These are phyloP conservation scores for Juncus effusus DNA, from an alignment of 176 grass and related monocot species.

Conservation along the genomic window DNA sequence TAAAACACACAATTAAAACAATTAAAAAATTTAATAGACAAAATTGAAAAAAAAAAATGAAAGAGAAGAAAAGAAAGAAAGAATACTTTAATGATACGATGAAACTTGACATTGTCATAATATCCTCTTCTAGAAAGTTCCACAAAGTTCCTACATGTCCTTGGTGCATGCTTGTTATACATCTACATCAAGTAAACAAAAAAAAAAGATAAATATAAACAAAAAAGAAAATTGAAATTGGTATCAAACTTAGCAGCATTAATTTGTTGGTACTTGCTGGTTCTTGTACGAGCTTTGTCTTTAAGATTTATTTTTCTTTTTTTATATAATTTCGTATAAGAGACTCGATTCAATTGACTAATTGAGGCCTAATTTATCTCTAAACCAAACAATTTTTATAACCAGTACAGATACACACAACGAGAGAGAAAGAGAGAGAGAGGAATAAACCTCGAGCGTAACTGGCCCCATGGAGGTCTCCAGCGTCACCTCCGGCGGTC, in stretches of 20 bases:
- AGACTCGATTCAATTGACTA: too few species aligned
- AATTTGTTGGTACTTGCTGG: too few species aligned
- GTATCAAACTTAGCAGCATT: too few species aligned
- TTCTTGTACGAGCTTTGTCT: too few species aligned
- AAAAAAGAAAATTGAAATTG: background rate
- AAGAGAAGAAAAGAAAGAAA: background rate
- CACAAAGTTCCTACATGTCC: slow-evolving; percentile 91
- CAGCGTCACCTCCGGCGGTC: slow-evolving; percentile 71
- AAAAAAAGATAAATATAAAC: slow-evolving; percentile 18
- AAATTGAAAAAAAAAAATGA: too few species aligned
- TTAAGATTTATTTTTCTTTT: too few species aligned
- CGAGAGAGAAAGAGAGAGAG: background rate
- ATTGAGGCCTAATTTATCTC: too few species aligned
- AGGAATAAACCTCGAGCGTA: slow-evolving; percentile 59
- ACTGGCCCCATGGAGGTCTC: slow-evolving; percentile 88
- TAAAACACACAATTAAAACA: background rate
- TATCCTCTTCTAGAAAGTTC: slow-evolving; percentile 76
- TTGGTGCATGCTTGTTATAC: slow-evolving; percentile 96
- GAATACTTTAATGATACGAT: slow-evolving; percentile 90
- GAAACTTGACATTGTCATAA: slow-evolving; percentile 87
- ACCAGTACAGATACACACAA: too few species aligned
- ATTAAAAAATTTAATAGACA: too few species aligned
- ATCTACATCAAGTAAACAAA: slow-evolving; percentile 41
- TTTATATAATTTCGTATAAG: too few species aligned
- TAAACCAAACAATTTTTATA: slow-evolving; percentile 5